These are phyloP conservation scores for Epicoccum nigrum DNA, from an alignment of 2,329 filamentous ascomycete species.

Conservation along the genomic window DNA sequence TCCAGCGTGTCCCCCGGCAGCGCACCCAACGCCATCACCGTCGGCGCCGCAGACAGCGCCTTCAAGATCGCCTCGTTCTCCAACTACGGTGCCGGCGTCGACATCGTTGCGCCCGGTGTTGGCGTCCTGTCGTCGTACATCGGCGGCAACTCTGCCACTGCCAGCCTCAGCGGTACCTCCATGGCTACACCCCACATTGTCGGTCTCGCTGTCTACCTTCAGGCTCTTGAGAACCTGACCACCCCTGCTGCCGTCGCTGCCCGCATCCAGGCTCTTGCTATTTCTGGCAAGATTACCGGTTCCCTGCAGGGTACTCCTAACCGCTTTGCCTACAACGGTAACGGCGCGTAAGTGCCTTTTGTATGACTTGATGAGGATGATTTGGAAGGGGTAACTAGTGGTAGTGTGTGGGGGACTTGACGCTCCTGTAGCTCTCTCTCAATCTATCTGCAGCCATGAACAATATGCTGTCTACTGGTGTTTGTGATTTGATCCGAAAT, in stretches of 20 bases:
- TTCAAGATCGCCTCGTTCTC: conserved; percentile 32
- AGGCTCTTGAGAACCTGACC: conserved; percentile 52
- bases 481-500: too few relatives aligned
- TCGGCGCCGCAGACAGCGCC: conserved; percentile 33
- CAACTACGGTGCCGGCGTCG: conserved; percentile 38
- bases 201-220: conserved; percentile 70
- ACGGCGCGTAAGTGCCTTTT: conserved; percentile 19
- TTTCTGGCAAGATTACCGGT: conserved; percentile 10
- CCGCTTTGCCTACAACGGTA: conserved; percentile 27
- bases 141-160: conserved; percentile 41
- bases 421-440: neutral
- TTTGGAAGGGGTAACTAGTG: neutral
- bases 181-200: conserved; percentile 71
- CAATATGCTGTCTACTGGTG: too few relatives aligned
- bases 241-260: conserved; percentile 21
- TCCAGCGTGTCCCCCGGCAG: conserved; percentile 33
- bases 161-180: conserved; percentile 61
- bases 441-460: neutral
- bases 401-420: neutral
- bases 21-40: conserved; percentile 35
- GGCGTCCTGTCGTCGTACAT: conserved; percentile 52
- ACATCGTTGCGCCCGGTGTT: conserved; percentile 42
- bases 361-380: neutral
- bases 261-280: conserved; percentile 24
- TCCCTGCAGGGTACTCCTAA: conserved; percentile 24